Evolutionary conservation across 352 stramenopile genomes (phyloP), one percentile per base, ranked within the genome.

Genomic region (Plasmopara muralis): DNA sequence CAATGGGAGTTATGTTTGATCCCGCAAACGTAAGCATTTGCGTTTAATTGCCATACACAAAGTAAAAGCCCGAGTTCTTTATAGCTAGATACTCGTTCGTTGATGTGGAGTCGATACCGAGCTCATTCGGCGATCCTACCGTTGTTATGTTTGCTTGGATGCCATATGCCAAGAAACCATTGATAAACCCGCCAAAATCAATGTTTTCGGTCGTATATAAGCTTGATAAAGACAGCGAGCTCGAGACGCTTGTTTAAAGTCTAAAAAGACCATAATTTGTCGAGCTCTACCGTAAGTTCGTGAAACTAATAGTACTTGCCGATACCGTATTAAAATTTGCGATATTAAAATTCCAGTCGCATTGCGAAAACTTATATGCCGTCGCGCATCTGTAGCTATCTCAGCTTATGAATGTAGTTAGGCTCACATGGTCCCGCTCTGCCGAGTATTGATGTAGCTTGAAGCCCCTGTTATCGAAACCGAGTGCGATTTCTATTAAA

Each of bases 61-160:
- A 25, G 20, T 25, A 25, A 25, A 25, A 25, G 20, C 20, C 20
- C 20, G 20, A 25, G 20, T 25, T 25, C 20, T 25, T 25, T 25
- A 25, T 25, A 3, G 20, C 1, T 25, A 25, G 20, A 3, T 50
- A 50, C 4, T 57, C 41, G 44, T 44, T 57, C n/a, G 50, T 40
- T 41, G 50, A 0, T 40, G 50, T 57, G 0, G 50, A 50, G 34
- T 57, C 4, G n/a, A 50, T 50, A 2, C 31, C 50, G 1, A 57
- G 50, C 42, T 57, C 50, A 33, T 41, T 57, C 28, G 47, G 51
- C 4, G 2, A 20, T 38, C 51, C 51, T 47, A 57, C 51, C 15
- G 33, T 57, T 42, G 51, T 57, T 38, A 57, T 57, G 15, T 15
- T 18, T 43, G 43, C 9, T 47, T 50, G 50, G 25, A 46, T 50